Evolutionary conservation across 2,329 filamentous ascomycete genomes (phyloP).

Genomic region (Trichoderma atroviride): DNA sequence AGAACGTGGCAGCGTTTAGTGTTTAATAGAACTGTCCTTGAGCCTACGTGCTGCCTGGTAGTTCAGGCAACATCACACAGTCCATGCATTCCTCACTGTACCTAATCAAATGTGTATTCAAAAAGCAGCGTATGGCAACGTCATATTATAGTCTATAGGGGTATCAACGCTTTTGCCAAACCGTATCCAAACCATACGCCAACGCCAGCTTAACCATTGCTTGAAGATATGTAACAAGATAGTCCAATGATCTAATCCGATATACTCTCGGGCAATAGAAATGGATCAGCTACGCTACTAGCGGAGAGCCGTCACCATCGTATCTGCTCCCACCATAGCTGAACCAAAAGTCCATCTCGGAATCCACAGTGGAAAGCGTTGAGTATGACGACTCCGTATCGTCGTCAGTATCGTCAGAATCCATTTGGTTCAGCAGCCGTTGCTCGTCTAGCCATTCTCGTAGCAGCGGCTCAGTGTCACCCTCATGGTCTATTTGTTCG

Average conservation of each 20-base stretch:
- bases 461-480: background rate
- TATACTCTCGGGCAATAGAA: background rate
- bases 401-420: background rate
- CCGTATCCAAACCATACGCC: background rate
- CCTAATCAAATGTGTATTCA: background rate
- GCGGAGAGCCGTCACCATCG: background rate
- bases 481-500: background rate
- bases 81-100: background rate
- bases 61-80: background rate
- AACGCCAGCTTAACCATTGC: background rate
- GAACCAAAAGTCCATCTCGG: background rate
- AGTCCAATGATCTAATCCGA: background rate
- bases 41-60: constrained; percentile 1
- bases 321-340: background rate
- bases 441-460: background rate
- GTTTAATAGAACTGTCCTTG: background rate
- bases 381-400: background rate
- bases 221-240: background rate
- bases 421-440: background rate
- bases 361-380: background rate
- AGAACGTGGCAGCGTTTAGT: background rate
- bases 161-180: background rate
- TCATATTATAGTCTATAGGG: background rate
- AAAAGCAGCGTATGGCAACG: background rate
- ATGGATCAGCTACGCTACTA: no score